A percentile compares a stretch with the other conserved stretches of the same genome.
Conservation (phyloP, 306 rosid species). For the Vigna unguiculata region DNA sequence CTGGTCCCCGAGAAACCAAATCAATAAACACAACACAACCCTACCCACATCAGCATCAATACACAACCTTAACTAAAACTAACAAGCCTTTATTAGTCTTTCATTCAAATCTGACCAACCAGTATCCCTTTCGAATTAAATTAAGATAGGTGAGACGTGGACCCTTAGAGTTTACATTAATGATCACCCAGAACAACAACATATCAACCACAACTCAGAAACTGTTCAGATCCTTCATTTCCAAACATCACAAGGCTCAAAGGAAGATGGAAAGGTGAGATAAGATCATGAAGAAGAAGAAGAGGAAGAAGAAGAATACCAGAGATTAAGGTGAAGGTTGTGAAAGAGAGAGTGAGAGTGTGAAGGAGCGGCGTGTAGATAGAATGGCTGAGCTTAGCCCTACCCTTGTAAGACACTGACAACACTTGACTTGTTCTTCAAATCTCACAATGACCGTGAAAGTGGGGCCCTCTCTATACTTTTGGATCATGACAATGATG, state of each 20-base stretch:
- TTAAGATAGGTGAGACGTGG: not conserved
- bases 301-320: conserved; percentile 18
- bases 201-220: conserved; percentile 37
- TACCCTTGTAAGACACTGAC: conserved; percentile 15
- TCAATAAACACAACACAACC: conserved; percentile 21
- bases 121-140: conserved; percentile 1
- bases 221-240: conserved; percentile 21
- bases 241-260: not conserved
- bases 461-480: conserved; percentile 39
- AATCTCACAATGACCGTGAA: conserved; percentile 33
- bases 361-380: not conserved
- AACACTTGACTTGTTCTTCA: conserved; percentile 41
- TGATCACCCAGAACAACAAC: not conserved
- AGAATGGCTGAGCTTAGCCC: conserved; percentile 36
- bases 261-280: not conserved
- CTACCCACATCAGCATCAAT: conserved; percentile 42
- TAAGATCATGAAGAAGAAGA: conserved; percentile 1
- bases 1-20: conserved; percentile 39
- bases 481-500: conserved; percentile 45
- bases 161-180: conserved; percentile 11
- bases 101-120: conserved; percentile 19
- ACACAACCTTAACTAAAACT: conserved; percentile 8
- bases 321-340: not conserved
- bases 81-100: conserved; percentile 16
- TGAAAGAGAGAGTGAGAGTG: conserved; percentile 12